Conservation (phyloP, 2,329 filamentous ascomycete genomes). For the Fusarium sp. region DNA sequence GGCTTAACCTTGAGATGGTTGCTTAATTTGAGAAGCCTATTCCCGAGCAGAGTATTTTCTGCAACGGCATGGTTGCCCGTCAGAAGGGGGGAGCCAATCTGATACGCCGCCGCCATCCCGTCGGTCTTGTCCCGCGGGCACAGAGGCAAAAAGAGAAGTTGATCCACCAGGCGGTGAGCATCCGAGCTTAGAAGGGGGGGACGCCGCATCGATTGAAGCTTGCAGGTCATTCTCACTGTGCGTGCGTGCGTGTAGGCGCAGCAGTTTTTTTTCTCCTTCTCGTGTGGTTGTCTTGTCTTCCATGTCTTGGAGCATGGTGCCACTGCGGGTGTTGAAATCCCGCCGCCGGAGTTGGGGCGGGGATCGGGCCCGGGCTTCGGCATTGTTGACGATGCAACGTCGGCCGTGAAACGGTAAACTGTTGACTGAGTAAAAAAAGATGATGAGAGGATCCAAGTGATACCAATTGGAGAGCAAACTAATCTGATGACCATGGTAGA, state of each 20-base stretch:
- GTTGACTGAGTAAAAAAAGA: not conserved
- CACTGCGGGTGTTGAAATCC: constrained; percentile 15
- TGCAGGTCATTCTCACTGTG: constrained; percentile 7
- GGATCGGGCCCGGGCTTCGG: constrained; percentile 24
- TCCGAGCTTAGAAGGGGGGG: constrained; percentile 12
- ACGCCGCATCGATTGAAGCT: constrained; percentile 12
- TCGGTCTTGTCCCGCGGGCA: constrained; percentile 28
- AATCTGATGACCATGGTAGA: constrained; percentile 16
- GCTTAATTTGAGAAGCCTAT: constrained; percentile 3
- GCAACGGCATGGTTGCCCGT: not conserved
- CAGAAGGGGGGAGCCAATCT: constrained; percentile 18
- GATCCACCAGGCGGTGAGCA: constrained; percentile 40
- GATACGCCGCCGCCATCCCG: constrained; percentile 5
- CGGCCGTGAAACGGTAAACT: not conserved
- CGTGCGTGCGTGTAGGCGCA: not conserved
- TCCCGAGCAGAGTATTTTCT: not conserved
- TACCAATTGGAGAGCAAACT: constrained; percentile 13
- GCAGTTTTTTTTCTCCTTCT: not conserved
- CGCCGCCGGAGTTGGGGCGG: constrained; percentile 7
- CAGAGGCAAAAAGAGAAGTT: constrained; percentile 7
- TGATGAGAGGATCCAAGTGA: not conserved
- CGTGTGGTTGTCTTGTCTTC: not conserved
- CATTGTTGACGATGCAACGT: constrained; percentile 7
- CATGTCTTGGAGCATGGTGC: constrained; percentile 24
- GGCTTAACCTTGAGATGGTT: constrained; percentile 7